Evolutionary conservation across 2,329 filamentous ascomycete genomes (phyloP), one percentile per base, ranked within the genome.

Genomic region (Cercospora sp.): DNA sequence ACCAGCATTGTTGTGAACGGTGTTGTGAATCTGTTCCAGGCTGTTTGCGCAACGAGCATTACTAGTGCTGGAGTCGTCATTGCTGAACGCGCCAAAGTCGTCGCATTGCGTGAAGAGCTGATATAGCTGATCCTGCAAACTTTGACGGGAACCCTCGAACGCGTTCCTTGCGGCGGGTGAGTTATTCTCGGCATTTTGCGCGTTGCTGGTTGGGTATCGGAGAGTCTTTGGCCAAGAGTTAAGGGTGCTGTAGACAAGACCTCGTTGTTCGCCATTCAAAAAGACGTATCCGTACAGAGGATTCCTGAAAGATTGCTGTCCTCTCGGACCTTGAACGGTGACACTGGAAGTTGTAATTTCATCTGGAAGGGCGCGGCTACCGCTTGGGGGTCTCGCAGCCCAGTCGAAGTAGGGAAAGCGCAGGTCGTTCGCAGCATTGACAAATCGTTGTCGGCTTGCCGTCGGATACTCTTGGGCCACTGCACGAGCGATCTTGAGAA

Each of bases 331-430:
- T 45, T 70, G 69, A 45, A 77, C 71, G 6, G 68, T 73, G 55
- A 75, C 72, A 13, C 48, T 42, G 42, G 61, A 58, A 60, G 70
- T 70, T 51, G 71, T 73, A 20, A 76, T 63, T 30, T 73, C 69
- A 12, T 65, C 55, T n/a, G 74, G 74, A 2, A 75, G 45, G 26
- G 55, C 40, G 10, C 64, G 67, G 9, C 63, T 62, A 30, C 66
- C 65, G 10, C 63, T 45, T 3, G 68, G 65, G 40, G 70, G 62
- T 23, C 69, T 65, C 5, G 72, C 71, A 26, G 72, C 71, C 72
- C 74, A 77, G 60, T 77, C 75, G 72, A 74, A 77, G 71, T 73
- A 77, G 16, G 75, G 75, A 64, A 72, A 70, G 12, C 74, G 70
- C 42, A 75, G 65, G 7, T 61, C 51, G 28, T 70, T 64, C 20